A percentile compares a stretch with the other conserved stretches of the same genome.
Conservation (phyloP, 345 rosid genomes). For the Raphanus raphanistrum region DNA sequence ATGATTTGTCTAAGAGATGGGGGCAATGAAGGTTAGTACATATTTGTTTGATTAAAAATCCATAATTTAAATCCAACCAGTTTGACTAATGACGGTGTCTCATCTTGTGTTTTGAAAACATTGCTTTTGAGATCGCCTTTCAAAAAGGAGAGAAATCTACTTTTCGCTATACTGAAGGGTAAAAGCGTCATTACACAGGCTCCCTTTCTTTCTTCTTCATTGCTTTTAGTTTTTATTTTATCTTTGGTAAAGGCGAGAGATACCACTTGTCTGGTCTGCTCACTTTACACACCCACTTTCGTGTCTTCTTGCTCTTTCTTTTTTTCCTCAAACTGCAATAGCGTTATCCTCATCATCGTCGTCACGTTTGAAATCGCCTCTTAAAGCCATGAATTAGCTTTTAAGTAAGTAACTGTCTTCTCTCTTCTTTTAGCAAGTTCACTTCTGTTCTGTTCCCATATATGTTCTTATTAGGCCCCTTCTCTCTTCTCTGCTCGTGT, state of each 20-base stretch:
- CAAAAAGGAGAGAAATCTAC: background rate
- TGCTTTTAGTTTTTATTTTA: background rate
- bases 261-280: constrained; percentile 32
- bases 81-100: too few relatives aligned
- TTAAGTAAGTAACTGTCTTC: constrained; percentile 26
- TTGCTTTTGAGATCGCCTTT: too few relatives aligned
- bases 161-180: background rate
- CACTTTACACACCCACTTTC: constrained; percentile 7
- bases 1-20: too few relatives aligned
- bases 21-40: too few relatives aligned
- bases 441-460: background rate
- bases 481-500: background rate
- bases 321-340: constrained; percentile 8
- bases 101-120: too few relatives aligned
- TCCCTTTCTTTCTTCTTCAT: background rate
- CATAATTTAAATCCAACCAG: too few relatives aligned
- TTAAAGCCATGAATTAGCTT: constrained; percentile 6
- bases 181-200: background rate
- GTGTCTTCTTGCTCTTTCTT: background rate
- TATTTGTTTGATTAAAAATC: too few relatives aligned
- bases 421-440: constrained; percentile 21
- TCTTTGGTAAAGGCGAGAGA: constrained; percentile 26
- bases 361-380: background rate
- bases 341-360: constrained; percentile 9
- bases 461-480: constrained; percentile 9